Evolutionary conservation across 345 rosid genomes (phyloP), one percentile per base, ranked within the genome.

Genomic region (Lenwebbia sp.): DNA sequence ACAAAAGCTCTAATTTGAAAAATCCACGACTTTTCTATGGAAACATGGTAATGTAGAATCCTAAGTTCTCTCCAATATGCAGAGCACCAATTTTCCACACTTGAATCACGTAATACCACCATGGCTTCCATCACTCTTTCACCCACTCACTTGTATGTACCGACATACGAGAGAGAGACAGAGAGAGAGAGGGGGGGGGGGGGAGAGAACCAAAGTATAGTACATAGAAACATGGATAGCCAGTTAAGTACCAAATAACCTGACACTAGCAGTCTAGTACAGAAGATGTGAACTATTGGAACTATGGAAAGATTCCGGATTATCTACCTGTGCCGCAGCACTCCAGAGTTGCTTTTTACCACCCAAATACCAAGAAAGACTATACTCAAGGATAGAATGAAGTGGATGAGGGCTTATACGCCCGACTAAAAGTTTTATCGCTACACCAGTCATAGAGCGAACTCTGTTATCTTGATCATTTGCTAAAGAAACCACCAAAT

Each of bases 261-360:
- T 2, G 13, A 10, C 22, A 70, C 26, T 19, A 70, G 26, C 47
- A 49, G 51, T 49, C 51, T 49, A 49, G 51, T 11, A 70, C 47
- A 33, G 78, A 65, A 33, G 78, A 70, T 5, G 7, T 70, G 25
- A 70, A 33, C 21, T 70, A 70, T 33, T 70, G 21, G 78, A 70
- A 37, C 47, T 70, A 37, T 37, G 44, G 78, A 37, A 37, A 37
- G 25, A 70, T 37, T 37, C 47, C 7, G 0, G 78, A 70, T 33
- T 70, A 70, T 70, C 78, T 33, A 97, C 99, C 99, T 96, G 98
- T 25, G 99, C 99, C 85, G 98, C 96, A 57, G 91, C 91, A 88
- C 94, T 89, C 86, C 86, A 91, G 41, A 96, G 86, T 88, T 89
- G 92, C 86, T 87, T 89, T 89, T 91, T 91, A 85, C 86, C 92